These are phyloP conservation scores for Botryotinia globosa DNA, from an alignment of 2,329 filamentous ascomycete species.

Conservation along the genomic window DNA sequence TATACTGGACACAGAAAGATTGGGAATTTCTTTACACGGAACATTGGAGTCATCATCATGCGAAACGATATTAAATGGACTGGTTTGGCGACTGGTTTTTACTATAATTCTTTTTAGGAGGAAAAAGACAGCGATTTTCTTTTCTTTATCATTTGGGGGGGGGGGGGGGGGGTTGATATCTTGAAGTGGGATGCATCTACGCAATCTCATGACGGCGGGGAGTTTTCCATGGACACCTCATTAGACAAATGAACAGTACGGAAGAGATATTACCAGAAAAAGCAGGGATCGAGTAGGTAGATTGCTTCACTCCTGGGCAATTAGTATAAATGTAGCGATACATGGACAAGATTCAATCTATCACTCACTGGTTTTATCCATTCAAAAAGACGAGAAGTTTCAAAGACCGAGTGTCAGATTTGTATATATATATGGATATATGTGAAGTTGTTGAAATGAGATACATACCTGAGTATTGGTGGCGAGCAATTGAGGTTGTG, in stretches of 20 bases:
- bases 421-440: too few species aligned
- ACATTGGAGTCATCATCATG: neutral
- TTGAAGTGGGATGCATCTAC: neutral
- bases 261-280: neutral
- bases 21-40: constrained; percentile 11
- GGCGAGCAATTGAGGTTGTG: neutral
- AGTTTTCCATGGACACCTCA: neutral
- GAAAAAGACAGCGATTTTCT: neutral
- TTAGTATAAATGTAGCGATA: neutral
- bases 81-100: neutral
- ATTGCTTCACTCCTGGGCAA: neutral
- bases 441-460: neutral
- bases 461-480: neutral
- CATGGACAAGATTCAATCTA: neutral
- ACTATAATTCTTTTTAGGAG: constrained; percentile 9
- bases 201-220: constrained; percentile 4
- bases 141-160: neutral
- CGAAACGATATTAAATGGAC: constrained; percentile 10
- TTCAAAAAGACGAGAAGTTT: neutral
- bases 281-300: neutral
- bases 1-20: constrained; percentile 11
- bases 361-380: neutral
- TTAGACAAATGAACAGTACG: neutral
- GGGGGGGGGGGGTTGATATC: neutral
- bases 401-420: neutral